Evolutionary conservation across 2,329 filamentous ascomycete genomes (phyloP).

Genomic region (Elsinoe ampelina): DNA sequence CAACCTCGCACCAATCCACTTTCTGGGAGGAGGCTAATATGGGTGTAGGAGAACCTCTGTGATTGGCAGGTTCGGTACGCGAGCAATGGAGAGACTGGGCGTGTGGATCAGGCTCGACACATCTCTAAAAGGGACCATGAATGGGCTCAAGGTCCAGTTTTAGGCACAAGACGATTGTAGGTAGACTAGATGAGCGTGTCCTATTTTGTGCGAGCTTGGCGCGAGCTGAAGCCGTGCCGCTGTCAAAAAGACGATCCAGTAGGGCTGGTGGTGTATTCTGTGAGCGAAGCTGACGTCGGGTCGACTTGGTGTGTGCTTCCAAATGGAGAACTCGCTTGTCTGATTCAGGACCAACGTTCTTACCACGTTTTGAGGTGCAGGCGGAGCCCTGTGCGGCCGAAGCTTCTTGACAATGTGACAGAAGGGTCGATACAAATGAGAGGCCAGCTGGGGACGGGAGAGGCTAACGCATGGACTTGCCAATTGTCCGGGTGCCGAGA

Average conservation of each 20-base stretch:
- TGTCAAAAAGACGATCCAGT: neutral
- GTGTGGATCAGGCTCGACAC: constrained; percentile 5
- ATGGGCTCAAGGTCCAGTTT: constrained; percentile 8
- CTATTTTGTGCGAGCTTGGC: constrained; percentile 9
- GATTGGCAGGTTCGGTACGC: neutral
- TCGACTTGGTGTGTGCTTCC: neutral
- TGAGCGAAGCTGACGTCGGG: neutral
- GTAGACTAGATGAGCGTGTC: neutral
- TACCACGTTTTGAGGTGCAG: constrained; percentile 5
- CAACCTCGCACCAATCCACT: constrained; percentile 4
- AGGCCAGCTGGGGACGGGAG: neutral
- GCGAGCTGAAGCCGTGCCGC: constrained; percentile 10
- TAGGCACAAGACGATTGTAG: neutral
- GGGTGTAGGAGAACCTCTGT: neutral
- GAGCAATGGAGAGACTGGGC: neutral
- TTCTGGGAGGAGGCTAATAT: neutral
- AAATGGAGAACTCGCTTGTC: constrained; percentile 8
- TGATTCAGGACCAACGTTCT: constrained; percentile 7
- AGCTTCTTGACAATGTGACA: constrained; percentile 8
- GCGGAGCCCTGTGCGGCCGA: neutral
- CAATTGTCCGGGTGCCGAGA: constrained; percentile 7
- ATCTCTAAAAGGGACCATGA: neutral
- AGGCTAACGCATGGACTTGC: constrained; percentile 9
- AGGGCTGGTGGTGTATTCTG: neutral
- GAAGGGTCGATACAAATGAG: constrained; percentile 2